These are phyloP conservation scores for Morella rubra DNA, from an alignment of 306 rosid genomes.

Conservation along the genomic window DNA sequence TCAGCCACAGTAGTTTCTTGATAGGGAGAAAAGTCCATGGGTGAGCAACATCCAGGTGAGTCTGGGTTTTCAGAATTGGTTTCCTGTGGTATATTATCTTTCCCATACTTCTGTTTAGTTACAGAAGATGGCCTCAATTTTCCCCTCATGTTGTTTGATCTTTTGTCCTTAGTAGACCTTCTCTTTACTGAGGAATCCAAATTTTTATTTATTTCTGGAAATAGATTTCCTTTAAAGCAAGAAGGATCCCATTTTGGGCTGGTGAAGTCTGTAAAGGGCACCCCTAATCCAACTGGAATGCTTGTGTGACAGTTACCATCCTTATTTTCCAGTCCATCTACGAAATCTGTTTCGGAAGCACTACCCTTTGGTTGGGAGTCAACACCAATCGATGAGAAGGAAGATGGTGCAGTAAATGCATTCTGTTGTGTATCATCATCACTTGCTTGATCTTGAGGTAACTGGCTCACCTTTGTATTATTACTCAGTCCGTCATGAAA, in stretches of 20 bases:
- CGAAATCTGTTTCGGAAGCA: slow-evolving; percentile 33
- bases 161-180: slow-evolving; percentile 52
- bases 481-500: slow-evolving; percentile 29
- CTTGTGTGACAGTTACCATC: slow-evolving; percentile 26
- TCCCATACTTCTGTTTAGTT: slow-evolving; percentile 41
- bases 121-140: slow-evolving; percentile 45
- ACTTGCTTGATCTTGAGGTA: slow-evolving; percentile 31
- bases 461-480: slow-evolving; percentile 33
- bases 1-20: slow-evolving; percentile 48
- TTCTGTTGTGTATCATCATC: slow-evolving; percentile 35
- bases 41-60: slow-evolving; percentile 61
- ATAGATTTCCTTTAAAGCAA: slow-evolving; percentile 61
- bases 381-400: slow-evolving; percentile 38
- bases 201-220: slow-evolving; percentile 44
- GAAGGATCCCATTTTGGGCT: slow-evolving; percentile 63
- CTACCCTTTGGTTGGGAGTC: slow-evolving; percentile 29
- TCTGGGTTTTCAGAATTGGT: slow-evolving; percentile 47
- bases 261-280: slow-evolving; percentile 44
- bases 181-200: slow-evolving; percentile 39
- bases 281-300: slow-evolving; percentile 39
- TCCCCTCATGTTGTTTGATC: slow-evolving; percentile 48
- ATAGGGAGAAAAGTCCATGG: slow-evolving; percentile 92
- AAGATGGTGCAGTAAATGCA: slow-evolving; percentile 37
- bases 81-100: slow-evolving; percentile 46
- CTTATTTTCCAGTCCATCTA: slow-evolving; percentile 27